Conservation (phyloP, 2,329 filamentous ascomycete species). For the Madurella mycetomatis region DNA sequence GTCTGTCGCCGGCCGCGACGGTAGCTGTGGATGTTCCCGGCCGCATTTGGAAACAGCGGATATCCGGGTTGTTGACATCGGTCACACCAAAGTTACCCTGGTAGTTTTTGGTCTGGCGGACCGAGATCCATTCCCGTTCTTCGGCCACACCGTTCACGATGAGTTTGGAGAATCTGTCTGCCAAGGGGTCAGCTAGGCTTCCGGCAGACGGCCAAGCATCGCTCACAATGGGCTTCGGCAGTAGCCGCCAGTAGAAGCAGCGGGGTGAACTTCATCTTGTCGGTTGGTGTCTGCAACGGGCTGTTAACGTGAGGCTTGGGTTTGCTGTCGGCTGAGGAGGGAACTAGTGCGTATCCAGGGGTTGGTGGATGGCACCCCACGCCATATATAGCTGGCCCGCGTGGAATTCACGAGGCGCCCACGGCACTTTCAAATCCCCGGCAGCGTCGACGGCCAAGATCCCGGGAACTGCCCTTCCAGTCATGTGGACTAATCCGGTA, state of each 20-base stretch:
- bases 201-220: not conserved
- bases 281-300: not conserved
- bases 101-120: conserved; percentile 36
- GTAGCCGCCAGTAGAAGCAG: conserved; percentile 15
- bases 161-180: conserved; percentile 32
- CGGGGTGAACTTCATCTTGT: conserved; percentile 14
- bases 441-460: no score
- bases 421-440: no score
- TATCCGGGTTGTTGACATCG: conserved; percentile 25
- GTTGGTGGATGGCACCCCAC: no score
- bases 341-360: no score
- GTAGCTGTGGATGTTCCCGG: conserved; percentile 28
- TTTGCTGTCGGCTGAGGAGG: no score
- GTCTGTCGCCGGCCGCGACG: conserved; percentile 26
- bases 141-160: conserved; percentile 28
- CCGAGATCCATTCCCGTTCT: conserved; percentile 29
- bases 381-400: no score
- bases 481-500: no score
- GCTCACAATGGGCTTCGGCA: conserved; percentile 17
- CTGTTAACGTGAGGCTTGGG: not conserved
- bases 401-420: no score
- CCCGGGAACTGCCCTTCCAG: no score
- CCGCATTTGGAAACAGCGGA: conserved; percentile 23
- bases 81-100: conserved; percentile 34
- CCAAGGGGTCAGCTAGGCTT: not conserved